Percentiles rank a stretch among this genome's conserved stretches.
Conservation (phyloP, 805 yeast species). For the Saturnispora quitensis region DNA sequence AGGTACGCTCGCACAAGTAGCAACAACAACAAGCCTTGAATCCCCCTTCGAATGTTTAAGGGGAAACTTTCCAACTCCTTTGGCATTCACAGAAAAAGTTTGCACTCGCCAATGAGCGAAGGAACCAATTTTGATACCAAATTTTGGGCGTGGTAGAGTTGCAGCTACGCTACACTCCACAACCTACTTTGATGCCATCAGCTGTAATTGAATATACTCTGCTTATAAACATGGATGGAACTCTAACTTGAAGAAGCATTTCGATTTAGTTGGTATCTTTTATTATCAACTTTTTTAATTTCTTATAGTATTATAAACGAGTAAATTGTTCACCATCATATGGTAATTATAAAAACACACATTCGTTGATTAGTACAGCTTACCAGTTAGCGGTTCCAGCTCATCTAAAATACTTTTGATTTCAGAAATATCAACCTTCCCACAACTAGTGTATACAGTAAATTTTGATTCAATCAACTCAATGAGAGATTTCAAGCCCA, state of each 20-base stretch:
- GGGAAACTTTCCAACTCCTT: neutral
- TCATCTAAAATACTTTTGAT: neutral
- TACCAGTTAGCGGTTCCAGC: neutral
- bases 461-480: constrained; percentile 7
- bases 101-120: neutral
- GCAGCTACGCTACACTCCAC: too few relatives aligned
- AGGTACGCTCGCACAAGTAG: too few relatives aligned
- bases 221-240: too few relatives aligned
- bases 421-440: neutral
- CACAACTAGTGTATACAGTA: neutral
- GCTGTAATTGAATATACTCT: too few relatives aligned
- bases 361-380: neutral
- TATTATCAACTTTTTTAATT: neutral
- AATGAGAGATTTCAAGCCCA: constrained; percentile 10
- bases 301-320: neutral
- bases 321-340: neutral
- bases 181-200: too few relatives aligned
- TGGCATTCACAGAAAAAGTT: neutral
- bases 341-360: neutral
- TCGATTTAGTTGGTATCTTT: too few relatives aligned
- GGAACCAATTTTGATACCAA: neutral
- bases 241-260: too few relatives aligned
- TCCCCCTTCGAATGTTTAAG: neutral
- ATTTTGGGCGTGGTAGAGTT: neutral
- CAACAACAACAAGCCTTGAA: neutral